Base-by-base conservation (phyloP, 805 yeast genomes). In the Kodamaea jinghongensis region DNA sequence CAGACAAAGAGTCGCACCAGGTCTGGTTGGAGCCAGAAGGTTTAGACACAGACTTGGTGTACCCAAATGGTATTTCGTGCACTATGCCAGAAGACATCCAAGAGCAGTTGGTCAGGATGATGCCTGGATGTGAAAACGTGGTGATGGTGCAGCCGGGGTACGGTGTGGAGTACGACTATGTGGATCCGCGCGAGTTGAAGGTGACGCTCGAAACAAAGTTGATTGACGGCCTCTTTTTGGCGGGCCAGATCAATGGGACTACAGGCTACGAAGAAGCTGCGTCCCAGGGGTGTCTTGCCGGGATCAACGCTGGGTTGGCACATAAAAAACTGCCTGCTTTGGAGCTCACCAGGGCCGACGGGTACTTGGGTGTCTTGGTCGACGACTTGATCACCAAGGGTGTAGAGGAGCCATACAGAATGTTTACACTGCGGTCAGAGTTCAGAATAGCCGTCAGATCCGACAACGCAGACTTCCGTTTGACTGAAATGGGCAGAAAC, bases 211-310 rank as follows among this genome's bases (percentile, higher is more conserved):
- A 91, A 55, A 87, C 98, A 0, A 89, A 87, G 52, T 60, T 75
- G 3, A 79, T 93, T 2, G 63, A 72, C 8, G 97, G 97, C 0
- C 62, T 93, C 27, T 93, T 65, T 58, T 67, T 93, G 32, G 99
- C 99, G 0, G 99, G 99, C 1, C 99, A 93, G 60, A 93, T 93
- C 30, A 93, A 93, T 56, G 99, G 99, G 25, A 93, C 99, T 0
- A 93, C 99, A 0, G 99, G 99, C 0, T 93, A 93, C 53, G 99
- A 93, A 65, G 99, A 93, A 58, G 99, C 99, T 0, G 96, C 96
- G 2, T 85, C 98, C 0, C 99, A 93, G 55, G 99, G 99, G 1
- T 73, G 88, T 39, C 65, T 93, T 32, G 99, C 99, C 1, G 99
- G 99, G 7, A 82, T 90, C 28, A 93, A 93, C 60, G 97, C 99